Evolutionary conservation across 208 protist genomes (phyloP).

Genomic region (Porcisia deanei): DNA sequence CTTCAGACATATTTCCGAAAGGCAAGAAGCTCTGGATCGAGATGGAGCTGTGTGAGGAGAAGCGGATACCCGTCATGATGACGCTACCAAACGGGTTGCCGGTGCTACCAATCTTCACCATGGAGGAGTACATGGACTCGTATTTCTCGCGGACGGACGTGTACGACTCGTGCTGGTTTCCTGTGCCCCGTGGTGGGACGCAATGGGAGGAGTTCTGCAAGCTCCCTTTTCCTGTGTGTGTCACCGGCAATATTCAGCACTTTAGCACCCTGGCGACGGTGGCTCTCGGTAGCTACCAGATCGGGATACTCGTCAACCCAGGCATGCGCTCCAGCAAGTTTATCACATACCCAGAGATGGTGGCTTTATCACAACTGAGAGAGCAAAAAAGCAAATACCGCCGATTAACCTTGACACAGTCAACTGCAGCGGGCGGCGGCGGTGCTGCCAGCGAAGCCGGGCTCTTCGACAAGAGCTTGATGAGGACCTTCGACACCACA

Average conservation of each 20-base stretch:
- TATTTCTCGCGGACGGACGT: constrained; percentile 71
- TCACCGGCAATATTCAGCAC: constrained; percentile 69
- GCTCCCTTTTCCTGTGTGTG: constrained; percentile 79
- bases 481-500: constrained; percentile 68
- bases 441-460: constrained; percentile 1
- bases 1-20: constrained; percentile 70
- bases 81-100: constrained; percentile 82
- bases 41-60: constrained; percentile 82
- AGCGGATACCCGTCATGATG: constrained; percentile 65
- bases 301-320: constrained; percentile 76
- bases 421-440: background rate
- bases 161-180: constrained; percentile 89
- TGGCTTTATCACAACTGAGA: constrained; percentile 60
- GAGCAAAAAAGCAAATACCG: constrained; percentile 41
- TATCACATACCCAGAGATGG: constrained; percentile 89
- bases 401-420: constrained; percentile 18
- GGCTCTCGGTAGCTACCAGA: constrained; percentile 33
- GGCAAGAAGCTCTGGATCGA: constrained; percentile 88
- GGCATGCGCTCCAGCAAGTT: constrained; percentile 88
- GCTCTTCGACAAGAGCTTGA: constrained; percentile 62
- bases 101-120: constrained; percentile 84
- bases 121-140: constrained; percentile 88
- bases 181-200: constrained; percentile 73
- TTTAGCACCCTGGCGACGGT: constrained; percentile 76
- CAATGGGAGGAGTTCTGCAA: constrained; percentile 82